These are phyloP conservation scores for Tuber brumale DNA, from an alignment of 495 filamentous ascomycete genomes.

Conservation along the genomic window DNA sequence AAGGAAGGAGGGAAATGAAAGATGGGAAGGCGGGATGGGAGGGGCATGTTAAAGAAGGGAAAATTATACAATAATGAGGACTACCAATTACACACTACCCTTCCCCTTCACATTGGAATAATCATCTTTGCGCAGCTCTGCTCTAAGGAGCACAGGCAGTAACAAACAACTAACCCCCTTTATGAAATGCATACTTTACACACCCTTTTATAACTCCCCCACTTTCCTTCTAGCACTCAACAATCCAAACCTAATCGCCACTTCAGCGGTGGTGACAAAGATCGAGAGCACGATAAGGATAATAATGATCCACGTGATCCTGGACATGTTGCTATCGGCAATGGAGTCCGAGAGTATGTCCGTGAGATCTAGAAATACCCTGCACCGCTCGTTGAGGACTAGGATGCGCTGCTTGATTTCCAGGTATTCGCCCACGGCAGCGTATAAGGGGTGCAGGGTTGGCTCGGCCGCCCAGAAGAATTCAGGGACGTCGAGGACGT, in stretches of 20 bases:
- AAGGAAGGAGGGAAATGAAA: too few species aligned
- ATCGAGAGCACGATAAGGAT: slow-evolving; percentile 86
- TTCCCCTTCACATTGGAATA: neutral
- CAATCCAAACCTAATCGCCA: slow-evolving; percentile 78
- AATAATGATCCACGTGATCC: slow-evolving; percentile 97
- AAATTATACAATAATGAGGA: neutral
- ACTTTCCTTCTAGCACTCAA: slow-evolving; percentile 48
- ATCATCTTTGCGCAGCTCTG: neutral
- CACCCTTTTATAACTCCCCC: slow-evolving; percentile 36
- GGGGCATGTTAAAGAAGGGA: neutral
- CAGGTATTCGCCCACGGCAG: slow-evolving; percentile 91
- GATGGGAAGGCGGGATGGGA: neutral
- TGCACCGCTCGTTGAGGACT: slow-evolving; percentile 92
- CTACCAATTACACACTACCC: neutral
- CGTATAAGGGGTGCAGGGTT: slow-evolving; percentile 87
- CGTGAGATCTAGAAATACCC: slow-evolving; percentile 92
- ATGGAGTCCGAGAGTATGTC: slow-evolving; percentile 91
- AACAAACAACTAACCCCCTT: neutral
- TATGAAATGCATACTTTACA: neutral
- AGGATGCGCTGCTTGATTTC: slow-evolving; percentile 93
- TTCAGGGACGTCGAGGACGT: slow-evolving; percentile 93
- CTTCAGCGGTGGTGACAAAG: slow-evolving; percentile 81
- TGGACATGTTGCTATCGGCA: slow-evolving; percentile 86
- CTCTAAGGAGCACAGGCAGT: neutral
- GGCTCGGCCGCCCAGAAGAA: slow-evolving; percentile 99